Evolutionary conservation across 108 stramenopile species (phyloP).

Genomic region (Cyclotella atomus): DNA sequence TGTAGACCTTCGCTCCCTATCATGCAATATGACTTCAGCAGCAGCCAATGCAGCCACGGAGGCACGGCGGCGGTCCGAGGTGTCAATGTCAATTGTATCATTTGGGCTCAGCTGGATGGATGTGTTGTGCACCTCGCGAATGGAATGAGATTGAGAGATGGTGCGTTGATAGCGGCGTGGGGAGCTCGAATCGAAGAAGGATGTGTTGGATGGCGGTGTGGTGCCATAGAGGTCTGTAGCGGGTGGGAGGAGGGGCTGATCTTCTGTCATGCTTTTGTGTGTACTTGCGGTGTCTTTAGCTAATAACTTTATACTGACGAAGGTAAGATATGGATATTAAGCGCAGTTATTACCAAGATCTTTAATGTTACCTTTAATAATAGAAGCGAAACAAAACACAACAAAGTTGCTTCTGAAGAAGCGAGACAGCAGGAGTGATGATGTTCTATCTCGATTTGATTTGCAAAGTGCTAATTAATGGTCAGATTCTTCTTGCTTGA

Average conservation of each 20-base stretch:
- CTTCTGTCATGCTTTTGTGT: background rate
- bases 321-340: no score
- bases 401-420: no score
- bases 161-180: background rate
- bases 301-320: no score
- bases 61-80: background rate
- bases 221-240: background rate
- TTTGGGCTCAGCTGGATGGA: background rate
- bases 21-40: background rate
- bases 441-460: no score
- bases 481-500: no score
- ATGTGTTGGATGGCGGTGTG: background rate
- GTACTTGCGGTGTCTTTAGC: background rate
- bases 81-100: background rate
- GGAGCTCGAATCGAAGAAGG: background rate
- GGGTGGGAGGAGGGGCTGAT: background rate
- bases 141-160: background rate
- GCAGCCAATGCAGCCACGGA: slow-evolving; percentile 2
- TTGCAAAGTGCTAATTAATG: no score
- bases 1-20: background rate
- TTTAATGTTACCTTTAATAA: no score
- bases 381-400: no score
- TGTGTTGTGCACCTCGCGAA: background rate
- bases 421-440: no score
- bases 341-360: no score